These are phyloP conservation scores for Porphyridium purpureum DNA, from an alignment of 23 red algal species.

Conservation along the genomic window DNA sequence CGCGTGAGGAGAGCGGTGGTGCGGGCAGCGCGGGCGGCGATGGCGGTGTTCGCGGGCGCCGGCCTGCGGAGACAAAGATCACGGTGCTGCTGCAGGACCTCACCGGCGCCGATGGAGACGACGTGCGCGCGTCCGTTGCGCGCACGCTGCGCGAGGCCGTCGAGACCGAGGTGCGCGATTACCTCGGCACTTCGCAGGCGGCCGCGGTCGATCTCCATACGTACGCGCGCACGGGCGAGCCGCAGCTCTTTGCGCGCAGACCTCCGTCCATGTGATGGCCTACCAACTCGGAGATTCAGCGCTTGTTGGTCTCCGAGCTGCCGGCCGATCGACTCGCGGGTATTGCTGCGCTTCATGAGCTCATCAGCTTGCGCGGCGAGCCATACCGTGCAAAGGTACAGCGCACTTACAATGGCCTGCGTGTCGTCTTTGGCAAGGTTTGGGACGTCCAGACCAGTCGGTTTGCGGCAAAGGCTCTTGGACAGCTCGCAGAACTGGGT, in stretches of 20 bases:
- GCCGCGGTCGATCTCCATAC: too few relatives aligned
- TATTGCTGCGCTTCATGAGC: conserved; percentile 46
- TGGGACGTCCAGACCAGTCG: conserved; percentile 16
- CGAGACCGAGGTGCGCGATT: background rate
- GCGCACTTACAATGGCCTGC: conserved; percentile 76
- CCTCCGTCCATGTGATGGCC: background rate
- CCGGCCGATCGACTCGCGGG: conserved; percentile 44
- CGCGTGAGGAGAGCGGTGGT: too few relatives aligned
- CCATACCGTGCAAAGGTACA: conserved; percentile 62
- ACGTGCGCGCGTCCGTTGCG: background rate
- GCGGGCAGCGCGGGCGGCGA: too few relatives aligned
- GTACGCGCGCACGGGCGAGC: background rate
- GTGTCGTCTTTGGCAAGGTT: conserved; percentile 42
- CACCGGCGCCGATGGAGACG: too few relatives aligned
- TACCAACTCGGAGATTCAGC: background rate
- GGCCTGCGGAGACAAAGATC: too few relatives aligned
- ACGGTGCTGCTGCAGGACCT: too few relatives aligned
- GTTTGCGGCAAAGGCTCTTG: conserved; percentile 1
- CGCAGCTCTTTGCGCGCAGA: background rate
- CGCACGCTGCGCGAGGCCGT: conserved; percentile 1
- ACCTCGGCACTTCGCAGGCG: too few relatives aligned
- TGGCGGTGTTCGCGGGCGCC: too few relatives aligned
- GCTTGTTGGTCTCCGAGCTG: background rate
- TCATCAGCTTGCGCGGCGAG: conserved; percentile 54
- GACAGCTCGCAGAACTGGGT: conserved; percentile 13